Evolutionary conservation across 371 early-diverging fungal species (phyloP).

Genomic region (Mortierella sp.): DNA sequence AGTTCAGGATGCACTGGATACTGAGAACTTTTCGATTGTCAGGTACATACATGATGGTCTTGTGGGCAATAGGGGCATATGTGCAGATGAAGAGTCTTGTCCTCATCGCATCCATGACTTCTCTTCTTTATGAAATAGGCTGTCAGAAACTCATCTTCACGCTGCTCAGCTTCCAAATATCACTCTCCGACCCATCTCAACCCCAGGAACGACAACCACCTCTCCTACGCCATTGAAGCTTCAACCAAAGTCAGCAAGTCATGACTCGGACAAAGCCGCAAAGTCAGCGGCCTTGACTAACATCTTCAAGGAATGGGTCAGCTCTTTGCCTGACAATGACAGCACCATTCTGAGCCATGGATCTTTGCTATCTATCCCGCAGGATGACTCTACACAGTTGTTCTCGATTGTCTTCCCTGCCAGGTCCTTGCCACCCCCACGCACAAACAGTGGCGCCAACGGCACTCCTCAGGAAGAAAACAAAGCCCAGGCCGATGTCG

Average conservation of each 20-base stretch:
- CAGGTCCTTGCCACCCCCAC: slow-evolving; percentile 39
- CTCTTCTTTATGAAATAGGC: slow-evolving; percentile 43
- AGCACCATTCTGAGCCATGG: slow-evolving; percentile 37
- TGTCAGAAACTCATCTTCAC: slow-evolving; percentile 47
- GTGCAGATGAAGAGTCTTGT: too few species aligned
- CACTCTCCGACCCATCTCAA: slow-evolving; percentile 37
- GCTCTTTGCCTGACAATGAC: slow-evolving; percentile 15
- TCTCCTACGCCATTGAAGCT: slow-evolving; percentile 46
- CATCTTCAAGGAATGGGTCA: slow-evolving; percentile 34
- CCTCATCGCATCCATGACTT: too few species aligned
- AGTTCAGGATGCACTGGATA: slow-evolving; percentile 57
- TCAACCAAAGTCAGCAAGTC: slow-evolving; percentile 42
- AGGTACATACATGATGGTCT: slow-evolving; percentile 38
- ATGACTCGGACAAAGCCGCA: slow-evolving; percentile 36
- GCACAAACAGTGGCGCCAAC: too few species aligned
- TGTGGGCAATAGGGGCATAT: background rate
- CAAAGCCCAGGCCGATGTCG: slow-evolving; percentile 33
- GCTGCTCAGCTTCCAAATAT: slow-evolving; percentile 27
- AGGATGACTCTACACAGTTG: slow-evolving; percentile 25
- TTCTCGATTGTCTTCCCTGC: slow-evolving; percentile 37
- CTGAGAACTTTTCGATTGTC: slow-evolving; percentile 59
- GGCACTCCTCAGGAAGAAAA: slow-evolving; percentile 28
- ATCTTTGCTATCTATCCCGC: slow-evolving; percentile 28
- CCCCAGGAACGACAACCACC: slow-evolving; percentile 24
- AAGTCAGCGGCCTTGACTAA: slow-evolving; percentile 13